Conservation (phyloP, 1,139 yeast genomes). For the Ashbya aceris region DNA sequence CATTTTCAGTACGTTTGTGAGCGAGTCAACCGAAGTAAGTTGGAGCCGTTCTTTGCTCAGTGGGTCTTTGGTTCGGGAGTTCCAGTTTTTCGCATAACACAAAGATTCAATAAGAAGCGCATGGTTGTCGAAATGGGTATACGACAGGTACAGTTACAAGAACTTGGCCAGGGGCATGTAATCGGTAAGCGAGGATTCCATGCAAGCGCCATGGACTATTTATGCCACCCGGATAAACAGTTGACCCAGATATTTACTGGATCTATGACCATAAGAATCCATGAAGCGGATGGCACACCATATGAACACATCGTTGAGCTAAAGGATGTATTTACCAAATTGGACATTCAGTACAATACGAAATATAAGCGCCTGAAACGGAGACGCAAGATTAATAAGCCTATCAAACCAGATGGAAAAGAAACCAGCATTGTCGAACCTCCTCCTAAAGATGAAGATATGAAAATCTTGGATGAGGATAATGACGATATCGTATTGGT, state of each 20-base stretch:
- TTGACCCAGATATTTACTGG: slow-evolving; percentile 62
- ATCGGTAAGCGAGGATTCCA: slow-evolving; percentile 23
- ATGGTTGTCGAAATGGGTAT: slow-evolving; percentile 93
- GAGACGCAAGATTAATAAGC: slow-evolving; percentile 43
- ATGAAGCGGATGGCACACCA: slow-evolving; percentile 99
- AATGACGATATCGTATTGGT: slow-evolving; percentile 32
- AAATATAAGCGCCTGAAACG: slow-evolving; percentile 70
- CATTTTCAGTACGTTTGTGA: slow-evolving; percentile 93
- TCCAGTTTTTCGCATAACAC: slow-evolving; percentile 82
- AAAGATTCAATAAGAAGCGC: slow-evolving; percentile 85
- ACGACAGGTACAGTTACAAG: slow-evolving; percentile 75
- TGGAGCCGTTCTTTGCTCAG: slow-evolving; percentile 79
- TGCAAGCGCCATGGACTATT: slow-evolving; percentile 21
- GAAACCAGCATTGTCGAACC: slow-evolving; percentile 9
- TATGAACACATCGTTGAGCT: slow-evolving; percentile 94
- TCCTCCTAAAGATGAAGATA: slow-evolving; percentile 20
- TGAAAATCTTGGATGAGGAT: slow-evolving; percentile 18
- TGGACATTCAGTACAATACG: slow-evolving; percentile 92
- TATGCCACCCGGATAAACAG: slow-evolving; percentile 17
- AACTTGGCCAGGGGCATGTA: slow-evolving; percentile 37
- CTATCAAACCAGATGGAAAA: slow-evolving; percentile 23
- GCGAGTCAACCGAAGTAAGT: slow-evolving; percentile 78
- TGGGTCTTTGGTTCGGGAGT: slow-evolving; percentile 91
- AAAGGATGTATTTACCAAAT: slow-evolving; percentile 73
- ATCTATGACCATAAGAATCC: slow-evolving; percentile 93